Evolutionary conservation across 108 stramenopile genomes (phyloP).

Genomic region (Discostella pseudostelligera): DNA sequence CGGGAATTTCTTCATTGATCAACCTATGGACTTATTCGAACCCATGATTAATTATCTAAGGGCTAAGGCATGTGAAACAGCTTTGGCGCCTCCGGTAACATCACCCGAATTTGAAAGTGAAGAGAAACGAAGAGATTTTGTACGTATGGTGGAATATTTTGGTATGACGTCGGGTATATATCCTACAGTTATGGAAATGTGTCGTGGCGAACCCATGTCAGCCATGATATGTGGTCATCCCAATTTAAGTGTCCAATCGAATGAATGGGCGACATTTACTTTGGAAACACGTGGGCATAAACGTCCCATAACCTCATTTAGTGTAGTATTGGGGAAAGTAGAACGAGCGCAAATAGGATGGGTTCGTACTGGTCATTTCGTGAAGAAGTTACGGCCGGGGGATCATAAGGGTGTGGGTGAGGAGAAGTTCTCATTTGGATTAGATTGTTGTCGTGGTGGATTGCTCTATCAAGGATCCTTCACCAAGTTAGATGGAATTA

Average conservation of each 20-base stretch:
- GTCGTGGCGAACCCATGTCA: constrained; percentile 30
- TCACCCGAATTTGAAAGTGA: constrained; percentile 38
- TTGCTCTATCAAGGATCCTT: constrained; percentile 45
- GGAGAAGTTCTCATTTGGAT: constrained; percentile 41
- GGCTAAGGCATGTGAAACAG: constrained; percentile 37
- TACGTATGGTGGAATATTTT: constrained; percentile 63
- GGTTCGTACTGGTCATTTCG: constrained; percentile 40
- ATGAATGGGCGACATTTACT: constrained; percentile 48
- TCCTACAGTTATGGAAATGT: constrained; percentile 50
- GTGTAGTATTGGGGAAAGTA: constrained; percentile 44
- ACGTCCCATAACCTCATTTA: constrained; percentile 43
- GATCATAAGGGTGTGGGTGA: constrained; percentile 50
- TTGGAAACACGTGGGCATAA: constrained; percentile 43
- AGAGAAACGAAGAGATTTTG: constrained; percentile 35
- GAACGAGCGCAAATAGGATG: constrained; percentile 46
- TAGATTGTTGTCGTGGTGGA: constrained; percentile 48
- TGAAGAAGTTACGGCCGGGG: constrained; percentile 35
- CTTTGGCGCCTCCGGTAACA: constrained; percentile 39
- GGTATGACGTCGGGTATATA: constrained; percentile 55
- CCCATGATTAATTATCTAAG: constrained; percentile 56
- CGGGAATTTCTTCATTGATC: constrained; percentile 69
- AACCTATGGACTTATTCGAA: constrained; percentile 45
- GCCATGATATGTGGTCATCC: constrained; percentile 41
- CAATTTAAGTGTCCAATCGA: constrained; percentile 24
- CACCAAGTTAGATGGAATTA: constrained; percentile 44